Percentiles rank a stretch among this genome's conserved stretches.
Conservation (phyloP, 345 rosid genomes). For the Moringa oleifera region DNA sequence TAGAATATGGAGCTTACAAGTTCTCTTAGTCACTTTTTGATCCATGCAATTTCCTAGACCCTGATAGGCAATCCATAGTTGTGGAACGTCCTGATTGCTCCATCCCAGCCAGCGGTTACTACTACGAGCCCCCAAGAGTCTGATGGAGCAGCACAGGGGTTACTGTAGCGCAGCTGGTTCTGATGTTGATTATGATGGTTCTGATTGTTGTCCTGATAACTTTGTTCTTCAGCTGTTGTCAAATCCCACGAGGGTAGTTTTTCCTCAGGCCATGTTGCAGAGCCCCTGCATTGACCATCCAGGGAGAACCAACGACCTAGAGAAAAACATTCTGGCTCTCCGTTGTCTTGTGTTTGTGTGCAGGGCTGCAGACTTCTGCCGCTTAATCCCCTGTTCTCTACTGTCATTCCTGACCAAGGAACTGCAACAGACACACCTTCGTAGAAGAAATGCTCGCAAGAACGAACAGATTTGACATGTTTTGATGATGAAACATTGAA, state of each 20-base stretch:
- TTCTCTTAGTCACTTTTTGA: not conserved
- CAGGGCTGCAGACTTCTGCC: constrained; percentile 7
- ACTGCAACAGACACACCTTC: constrained; percentile 57
- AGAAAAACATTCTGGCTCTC: constrained; percentile 39
- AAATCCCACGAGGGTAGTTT: constrained; percentile 47
- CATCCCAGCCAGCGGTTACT: constrained; percentile 74
- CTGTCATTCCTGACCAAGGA: constrained; percentile 51
- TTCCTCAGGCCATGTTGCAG: constrained; percentile 95
- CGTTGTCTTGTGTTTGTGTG: constrained; percentile 10
- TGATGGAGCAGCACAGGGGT: constrained; percentile 13
- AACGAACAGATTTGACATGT: constrained; percentile 34
- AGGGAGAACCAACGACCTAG: constrained; percentile 49
- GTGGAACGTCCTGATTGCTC: constrained; percentile 63
- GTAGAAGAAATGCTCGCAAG: constrained; percentile 68
- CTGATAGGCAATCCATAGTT: constrained; percentile 64
- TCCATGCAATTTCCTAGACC: constrained; percentile 11
- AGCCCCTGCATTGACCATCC: constrained; percentile 46
- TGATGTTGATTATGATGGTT: not conserved
- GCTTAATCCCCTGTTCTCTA: constrained; percentile 8
- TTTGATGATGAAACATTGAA: constrained; percentile 29
- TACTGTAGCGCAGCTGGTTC: not conserved
- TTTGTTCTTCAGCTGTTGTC: constrained; percentile 7
- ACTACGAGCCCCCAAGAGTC: constrained; percentile 76
- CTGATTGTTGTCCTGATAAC: constrained; percentile 2
- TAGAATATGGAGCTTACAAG: no score